phyloP scores from a whole-genome alignment of 2,329 filamentous ascomycete genomes.

The Aureobasidium vineae region DNA sequence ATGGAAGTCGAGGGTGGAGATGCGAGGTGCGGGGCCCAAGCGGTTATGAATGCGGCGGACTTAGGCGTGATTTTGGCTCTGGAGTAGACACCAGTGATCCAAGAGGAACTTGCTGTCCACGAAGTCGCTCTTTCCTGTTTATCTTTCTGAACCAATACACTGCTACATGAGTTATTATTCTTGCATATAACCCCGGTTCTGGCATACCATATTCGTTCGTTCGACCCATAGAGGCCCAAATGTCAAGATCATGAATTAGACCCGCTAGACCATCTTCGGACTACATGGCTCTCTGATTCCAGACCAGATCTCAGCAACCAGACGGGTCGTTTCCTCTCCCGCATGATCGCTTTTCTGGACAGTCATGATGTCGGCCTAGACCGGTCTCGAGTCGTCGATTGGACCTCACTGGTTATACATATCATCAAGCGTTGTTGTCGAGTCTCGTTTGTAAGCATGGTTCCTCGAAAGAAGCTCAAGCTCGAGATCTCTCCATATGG shows the following conservation, averaged over 20 bases:
- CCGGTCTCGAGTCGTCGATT: not conserved
- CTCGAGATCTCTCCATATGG: conserved; percentile 12
- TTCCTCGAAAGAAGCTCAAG: conserved; percentile 14
- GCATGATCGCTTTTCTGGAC: not conserved
- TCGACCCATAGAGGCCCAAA: not conserved
- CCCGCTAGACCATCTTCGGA: conserved; percentile 4
- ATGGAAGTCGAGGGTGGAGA: conserved; percentile 28
- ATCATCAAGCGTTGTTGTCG: not conserved
- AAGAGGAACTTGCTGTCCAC: not conserved
- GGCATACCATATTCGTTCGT: not conserved
- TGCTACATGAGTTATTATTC: not conserved
- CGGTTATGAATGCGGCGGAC: too few relatives aligned
- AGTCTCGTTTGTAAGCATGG: not conserved
- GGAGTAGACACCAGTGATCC: too few relatives aligned
- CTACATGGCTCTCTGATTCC: not conserved
- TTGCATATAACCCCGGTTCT: not conserved
- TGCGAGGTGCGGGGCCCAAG: conserved; percentile 3
- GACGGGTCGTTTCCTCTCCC: not conserved
- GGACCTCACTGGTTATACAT: not conserved
- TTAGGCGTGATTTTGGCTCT: too few relatives aligned
- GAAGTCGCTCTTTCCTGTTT: not conserved
- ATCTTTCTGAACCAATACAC: not conserved
- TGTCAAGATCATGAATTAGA: not conserved
- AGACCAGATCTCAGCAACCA: not conserved
- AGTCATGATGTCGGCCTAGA: not conserved